phyloP scores from a whole-genome alignment of 306 rosid species.

The Prunus armeniaca region DNA sequence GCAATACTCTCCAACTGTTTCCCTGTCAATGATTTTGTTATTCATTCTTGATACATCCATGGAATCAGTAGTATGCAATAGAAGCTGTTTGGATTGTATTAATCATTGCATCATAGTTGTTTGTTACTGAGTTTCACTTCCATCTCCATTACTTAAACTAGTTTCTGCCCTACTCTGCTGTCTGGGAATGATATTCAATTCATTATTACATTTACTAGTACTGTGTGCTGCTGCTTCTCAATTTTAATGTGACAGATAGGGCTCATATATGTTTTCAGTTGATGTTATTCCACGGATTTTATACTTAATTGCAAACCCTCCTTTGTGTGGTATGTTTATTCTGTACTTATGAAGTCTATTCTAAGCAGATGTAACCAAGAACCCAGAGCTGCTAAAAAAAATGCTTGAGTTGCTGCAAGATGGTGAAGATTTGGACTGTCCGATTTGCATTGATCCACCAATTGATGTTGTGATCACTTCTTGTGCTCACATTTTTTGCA shows the following conservation, averaged over 20 bases:
- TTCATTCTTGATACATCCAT: neutral
- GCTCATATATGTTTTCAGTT: neutral
- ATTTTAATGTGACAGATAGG: neutral
- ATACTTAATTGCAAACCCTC: neutral
- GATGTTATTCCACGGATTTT: neutral
- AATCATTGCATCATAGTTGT: neutral
- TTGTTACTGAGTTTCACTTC: neutral
- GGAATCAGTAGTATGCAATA: neutral
- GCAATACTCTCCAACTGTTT: neutral
- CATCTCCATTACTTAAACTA: neutral
- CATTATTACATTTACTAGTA: neutral
- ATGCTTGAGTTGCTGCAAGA: conserved; percentile 65
- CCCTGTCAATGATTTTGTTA: neutral
- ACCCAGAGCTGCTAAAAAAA: conserved; percentile 64
- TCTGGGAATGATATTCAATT: neutral
- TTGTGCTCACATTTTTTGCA: conserved; percentile 80
- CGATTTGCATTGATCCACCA: conserved; percentile 69
- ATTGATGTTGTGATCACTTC: conserved; percentile 55
- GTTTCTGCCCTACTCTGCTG: neutral
- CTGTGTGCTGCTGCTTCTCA: neutral
- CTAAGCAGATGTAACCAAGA: conserved; percentile 61
- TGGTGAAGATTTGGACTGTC: conserved; percentile 86
- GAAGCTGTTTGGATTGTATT: neutral
- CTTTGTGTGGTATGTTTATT: neutral
- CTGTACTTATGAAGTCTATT: conserved; percentile 14